phyloP scores from a whole-genome alignment of 208 protist species.

The Borovskyia barvae region DNA sequence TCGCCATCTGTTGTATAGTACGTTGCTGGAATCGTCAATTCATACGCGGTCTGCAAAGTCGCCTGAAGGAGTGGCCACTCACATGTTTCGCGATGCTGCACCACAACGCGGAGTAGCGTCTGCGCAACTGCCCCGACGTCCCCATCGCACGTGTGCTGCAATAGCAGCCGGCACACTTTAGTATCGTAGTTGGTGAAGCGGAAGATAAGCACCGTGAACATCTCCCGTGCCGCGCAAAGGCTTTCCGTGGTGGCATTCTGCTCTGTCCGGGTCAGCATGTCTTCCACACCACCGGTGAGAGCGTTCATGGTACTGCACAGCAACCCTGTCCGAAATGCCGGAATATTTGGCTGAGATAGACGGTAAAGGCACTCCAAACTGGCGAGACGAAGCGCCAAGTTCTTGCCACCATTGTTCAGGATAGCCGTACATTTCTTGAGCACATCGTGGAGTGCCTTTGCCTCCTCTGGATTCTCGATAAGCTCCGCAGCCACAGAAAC shows the following conservation, averaged over 20 bases:
- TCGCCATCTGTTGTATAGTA: conserved; percentile 63
- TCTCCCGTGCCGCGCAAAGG: conserved; percentile 48
- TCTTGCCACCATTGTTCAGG: conserved; percentile 65
- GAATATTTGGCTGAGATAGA: conserved; percentile 58
- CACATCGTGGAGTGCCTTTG: conserved; percentile 20
- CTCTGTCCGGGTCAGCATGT: conserved; percentile 38
- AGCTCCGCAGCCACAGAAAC: conserved; percentile 30
- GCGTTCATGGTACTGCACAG: conserved; percentile 59
- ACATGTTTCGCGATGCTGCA: conserved; percentile 34
- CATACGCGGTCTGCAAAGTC: conserved; percentile 74
- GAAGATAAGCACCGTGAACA: conserved; percentile 78
- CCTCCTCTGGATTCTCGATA: conserved; percentile 18
- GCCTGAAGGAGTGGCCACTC: conserved; percentile 80
- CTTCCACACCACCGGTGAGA: conserved; percentile 78
- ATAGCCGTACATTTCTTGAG: conserved; percentile 32
- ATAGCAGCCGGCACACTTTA: conserved; percentile 51
- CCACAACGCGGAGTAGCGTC: conserved; percentile 47
- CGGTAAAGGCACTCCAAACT: conserved; percentile 74
- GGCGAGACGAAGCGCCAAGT: conserved; percentile 51
- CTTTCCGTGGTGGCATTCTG: conserved; percentile 8
- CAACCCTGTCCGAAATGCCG: conserved; percentile 50
- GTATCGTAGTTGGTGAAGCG: conserved; percentile 75
- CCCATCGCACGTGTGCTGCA: conserved; percentile 66
- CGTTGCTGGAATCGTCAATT: conserved; percentile 70
- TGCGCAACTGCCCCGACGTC: conserved; percentile 35